These are phyloP conservation scores for Glonium stellatum DNA, from an alignment of 495 filamentous ascomycete genomes.

Conservation along the genomic window DNA sequence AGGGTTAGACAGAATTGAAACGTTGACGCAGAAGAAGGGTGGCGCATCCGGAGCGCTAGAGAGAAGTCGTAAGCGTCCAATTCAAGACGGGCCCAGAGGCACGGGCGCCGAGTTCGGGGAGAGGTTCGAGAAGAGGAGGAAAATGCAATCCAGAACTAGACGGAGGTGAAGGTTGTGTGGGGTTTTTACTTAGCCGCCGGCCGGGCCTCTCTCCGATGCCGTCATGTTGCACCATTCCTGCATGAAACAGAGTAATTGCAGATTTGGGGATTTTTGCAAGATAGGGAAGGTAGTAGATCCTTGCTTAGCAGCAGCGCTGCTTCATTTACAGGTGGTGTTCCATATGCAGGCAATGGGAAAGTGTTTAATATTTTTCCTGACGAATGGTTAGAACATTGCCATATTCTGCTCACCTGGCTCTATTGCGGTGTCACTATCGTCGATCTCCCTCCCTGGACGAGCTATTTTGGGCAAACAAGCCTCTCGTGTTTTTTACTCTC, in stretches of 20 bases:
- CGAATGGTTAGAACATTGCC: too few relatives aligned
- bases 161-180: constrained; percentile 1
- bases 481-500: too few relatives aligned
- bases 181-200: neutral
- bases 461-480: too few relatives aligned
- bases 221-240: neutral
- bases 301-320: neutral
- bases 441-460: too few relatives aligned
- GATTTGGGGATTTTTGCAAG: neutral
- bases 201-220: neutral
- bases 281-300: neutral
- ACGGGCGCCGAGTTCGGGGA: constrained; percentile 57
- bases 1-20: constrained; percentile 69
- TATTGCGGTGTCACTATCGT: too few relatives aligned
- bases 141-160: constrained; percentile 39
- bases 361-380: too few relatives aligned
- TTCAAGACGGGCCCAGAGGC: constrained; percentile 52
- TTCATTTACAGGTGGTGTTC: neutral
- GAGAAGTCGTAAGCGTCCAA: constrained; percentile 69
- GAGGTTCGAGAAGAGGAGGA: constrained; percentile 65
- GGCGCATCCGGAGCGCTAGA: constrained; percentile 59
- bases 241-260: neutral
- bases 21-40: constrained; percentile 57
- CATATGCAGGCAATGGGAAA: too few relatives aligned
- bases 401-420: too few relatives aligned